A percentile compares a stretch with the other conserved stretches of the same genome.
These are phyloP conservation scores for Colletotrichum eremochloae DNA, from an alignment of 2,329 filamentous ascomycete species.

Conservation along the genomic window DNA sequence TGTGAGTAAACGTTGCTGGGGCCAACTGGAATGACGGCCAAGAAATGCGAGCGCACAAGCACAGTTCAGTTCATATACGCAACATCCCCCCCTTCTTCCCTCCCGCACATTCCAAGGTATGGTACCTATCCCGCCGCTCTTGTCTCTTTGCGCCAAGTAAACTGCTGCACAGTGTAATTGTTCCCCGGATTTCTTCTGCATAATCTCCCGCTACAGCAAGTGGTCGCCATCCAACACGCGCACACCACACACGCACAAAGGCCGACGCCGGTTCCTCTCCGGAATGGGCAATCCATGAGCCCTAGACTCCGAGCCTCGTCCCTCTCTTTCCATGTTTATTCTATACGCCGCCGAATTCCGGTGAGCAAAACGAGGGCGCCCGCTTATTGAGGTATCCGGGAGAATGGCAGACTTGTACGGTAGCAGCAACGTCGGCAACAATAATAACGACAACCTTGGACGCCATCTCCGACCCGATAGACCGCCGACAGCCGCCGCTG, in stretches of 20 bases:
- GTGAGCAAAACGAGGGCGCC: conserved; percentile 32
- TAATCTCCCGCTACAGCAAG: conserved; percentile 1
- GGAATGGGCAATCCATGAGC: conserved; percentile 38
- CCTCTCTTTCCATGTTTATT: conserved; percentile 32
- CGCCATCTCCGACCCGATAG: conserved; percentile 40
- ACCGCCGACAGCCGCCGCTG: conserved; percentile 38
- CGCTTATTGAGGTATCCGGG: conserved; percentile 17
- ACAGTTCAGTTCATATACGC: conserved; percentile 1
- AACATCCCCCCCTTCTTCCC: not conserved
- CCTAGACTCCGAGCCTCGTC: conserved; percentile 36
- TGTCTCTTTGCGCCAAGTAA: conserved; percentile 1
- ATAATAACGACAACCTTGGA: conserved; percentile 38
- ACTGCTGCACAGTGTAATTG: conserved; percentile 6
- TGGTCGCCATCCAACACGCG: not conserved
- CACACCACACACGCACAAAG: conserved; percentile 3
- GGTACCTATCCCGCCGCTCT: not conserved
- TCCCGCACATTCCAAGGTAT: conserved; percentile 5
- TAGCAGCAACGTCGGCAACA: conserved; percentile 25
- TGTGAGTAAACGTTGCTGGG: conserved; percentile 3
- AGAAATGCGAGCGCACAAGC: not conserved
- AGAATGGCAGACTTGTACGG: conserved; percentile 40
- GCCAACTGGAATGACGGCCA: not conserved
- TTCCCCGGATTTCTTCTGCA: conserved; percentile 24
- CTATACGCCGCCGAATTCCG: conserved; percentile 35
- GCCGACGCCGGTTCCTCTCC: conserved; percentile 39